phyloP scores from a whole-genome alignment of 192 early-diverging fungal genomes.

The Backusella psychrophila region DNA sequence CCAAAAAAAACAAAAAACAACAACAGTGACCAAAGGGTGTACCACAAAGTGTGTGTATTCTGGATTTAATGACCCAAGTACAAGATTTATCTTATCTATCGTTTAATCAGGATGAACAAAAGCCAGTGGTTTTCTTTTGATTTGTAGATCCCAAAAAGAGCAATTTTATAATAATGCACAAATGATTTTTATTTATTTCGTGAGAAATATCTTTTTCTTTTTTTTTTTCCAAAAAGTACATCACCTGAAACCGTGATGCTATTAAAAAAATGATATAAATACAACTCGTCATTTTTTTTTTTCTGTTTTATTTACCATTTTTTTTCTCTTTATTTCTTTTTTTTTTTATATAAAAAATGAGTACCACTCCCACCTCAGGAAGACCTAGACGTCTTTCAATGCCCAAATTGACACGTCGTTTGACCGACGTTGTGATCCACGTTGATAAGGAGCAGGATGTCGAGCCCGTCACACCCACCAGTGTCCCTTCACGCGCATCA shows the following conservation, averaged over 20 bases:
- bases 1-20: neutral
- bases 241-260: neutral
- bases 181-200: neutral
- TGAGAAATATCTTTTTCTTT: neutral
- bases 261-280: neutral
- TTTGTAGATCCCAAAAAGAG: neutral
- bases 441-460: slow-evolving; percentile 4
- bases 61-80: neutral
- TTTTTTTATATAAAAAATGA: neutral
- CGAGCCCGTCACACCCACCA: slow-evolving; percentile 15
- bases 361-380: neutral
- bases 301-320: neutral
- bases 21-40: neutral
- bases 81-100: neutral
- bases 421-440: slow-evolving; percentile 22
- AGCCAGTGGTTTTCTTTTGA: neutral
- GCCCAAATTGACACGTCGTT: slow-evolving; percentile 22
- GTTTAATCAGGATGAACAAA: neutral
- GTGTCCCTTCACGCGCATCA: slow-evolving; percentile 4
- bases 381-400: slow-evolving; percentile 22
- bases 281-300: neutral
- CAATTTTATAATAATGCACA: neutral
- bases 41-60: neutral
- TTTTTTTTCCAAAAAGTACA: neutral
- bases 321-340: neutral